These are phyloP conservation scores for Gnaphalium uliginosum DNA, from an alignment of 129 eudicot species.

Conservation along the genomic window DNA sequence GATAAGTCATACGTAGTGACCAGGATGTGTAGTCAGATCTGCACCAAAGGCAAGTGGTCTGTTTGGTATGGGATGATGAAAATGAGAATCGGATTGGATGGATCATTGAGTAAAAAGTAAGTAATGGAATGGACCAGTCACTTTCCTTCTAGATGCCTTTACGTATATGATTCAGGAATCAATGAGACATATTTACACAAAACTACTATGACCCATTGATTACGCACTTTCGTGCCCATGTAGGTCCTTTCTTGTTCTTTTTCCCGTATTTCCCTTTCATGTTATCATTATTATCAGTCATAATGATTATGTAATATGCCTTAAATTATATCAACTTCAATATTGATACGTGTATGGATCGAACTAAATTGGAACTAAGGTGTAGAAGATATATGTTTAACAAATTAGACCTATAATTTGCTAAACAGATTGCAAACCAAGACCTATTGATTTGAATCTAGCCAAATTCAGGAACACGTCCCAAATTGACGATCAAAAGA, in stretches of 20 bases:
- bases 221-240: background rate
- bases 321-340: background rate
- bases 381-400: no score
- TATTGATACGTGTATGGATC: no score
- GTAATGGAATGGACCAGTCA: slow-evolving; percentile 9
- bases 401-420: no score
- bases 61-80: slow-evolving; percentile 12
- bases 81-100: background rate
- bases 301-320: background rate
- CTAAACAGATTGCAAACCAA: no score
- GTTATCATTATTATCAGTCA: background rate
- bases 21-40: slow-evolving; percentile 1
- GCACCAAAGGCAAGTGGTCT: background rate
- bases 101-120: background rate
- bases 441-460: no score
- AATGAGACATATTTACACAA: background rate
- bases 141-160: background rate
- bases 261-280: slow-evolving; percentile 2
- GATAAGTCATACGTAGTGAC: background rate
- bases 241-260: background rate
- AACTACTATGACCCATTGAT: background rate
- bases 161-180: background rate
- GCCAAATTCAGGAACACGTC: no score
- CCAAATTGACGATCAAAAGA: no score
- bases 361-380: no score